These are phyloP conservation scores for Debaryomycetaceae sp. DNA, from an alignment of 1,139 yeast species.

Conservation along the genomic window DNA sequence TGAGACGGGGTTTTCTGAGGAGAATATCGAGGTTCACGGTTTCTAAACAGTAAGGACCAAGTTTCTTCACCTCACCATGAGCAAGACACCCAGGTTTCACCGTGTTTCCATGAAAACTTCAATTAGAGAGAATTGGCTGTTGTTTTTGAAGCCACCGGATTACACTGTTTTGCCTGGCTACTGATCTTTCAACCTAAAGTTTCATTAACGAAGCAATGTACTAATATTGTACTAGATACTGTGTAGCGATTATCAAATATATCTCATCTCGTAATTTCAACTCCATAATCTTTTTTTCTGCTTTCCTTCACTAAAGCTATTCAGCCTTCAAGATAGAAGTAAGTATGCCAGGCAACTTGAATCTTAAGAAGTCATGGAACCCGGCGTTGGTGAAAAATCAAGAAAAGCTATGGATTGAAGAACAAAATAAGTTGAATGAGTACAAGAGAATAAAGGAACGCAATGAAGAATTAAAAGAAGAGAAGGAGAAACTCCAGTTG, in stretches of 20 bases:
- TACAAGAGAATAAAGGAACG: constrained; percentile 63
- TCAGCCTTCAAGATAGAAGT: not conserved
- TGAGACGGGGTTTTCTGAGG: constrained; percentile 87
- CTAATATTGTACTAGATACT: not conserved
- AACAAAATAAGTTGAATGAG: constrained; percentile 74
- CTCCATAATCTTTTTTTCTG: too few relatives aligned
- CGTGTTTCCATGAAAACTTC: not conserved
- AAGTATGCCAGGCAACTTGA: constrained; percentile 72
- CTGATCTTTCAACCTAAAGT: too few relatives aligned
- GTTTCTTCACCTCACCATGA: not conserved
- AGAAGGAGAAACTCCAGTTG: constrained; percentile 61
- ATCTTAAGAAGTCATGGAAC: constrained; percentile 93
- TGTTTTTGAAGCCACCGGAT: too few relatives aligned
- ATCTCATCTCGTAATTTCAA: not conserved
- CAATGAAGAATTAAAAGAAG: constrained; percentile 61
- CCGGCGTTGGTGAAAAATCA: constrained; percentile 85
- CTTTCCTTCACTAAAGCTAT: not conserved
- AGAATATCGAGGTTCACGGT: constrained; percentile 97
- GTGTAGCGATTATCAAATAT: not conserved
- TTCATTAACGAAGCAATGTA: not conserved
- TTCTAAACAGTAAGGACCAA: constrained; percentile 48
- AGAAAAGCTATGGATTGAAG: constrained; percentile 80
- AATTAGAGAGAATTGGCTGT: too few relatives aligned
- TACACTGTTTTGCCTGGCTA: not conserved
- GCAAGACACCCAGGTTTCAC: not conserved